Conservation (phyloP, 768 basidiomycete genomes). For the Termitomyces bulborhizus region DNA sequence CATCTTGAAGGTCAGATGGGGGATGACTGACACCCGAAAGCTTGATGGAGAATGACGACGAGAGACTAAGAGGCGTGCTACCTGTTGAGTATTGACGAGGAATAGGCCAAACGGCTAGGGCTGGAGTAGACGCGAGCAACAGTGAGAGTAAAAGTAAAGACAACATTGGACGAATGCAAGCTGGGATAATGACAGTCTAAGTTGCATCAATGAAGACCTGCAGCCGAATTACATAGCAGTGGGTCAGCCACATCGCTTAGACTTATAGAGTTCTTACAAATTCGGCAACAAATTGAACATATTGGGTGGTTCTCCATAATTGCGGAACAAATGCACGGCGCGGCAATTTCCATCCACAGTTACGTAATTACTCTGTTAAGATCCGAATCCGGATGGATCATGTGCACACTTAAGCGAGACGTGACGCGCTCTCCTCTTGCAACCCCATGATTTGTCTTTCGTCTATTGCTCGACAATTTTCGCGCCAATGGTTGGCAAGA, state of each 20-base stretch:
- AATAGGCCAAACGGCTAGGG: conserved; percentile 30
- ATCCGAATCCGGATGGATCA: neutral
- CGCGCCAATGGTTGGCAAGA: conserved; percentile 13
- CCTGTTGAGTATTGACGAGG: conserved; percentile 40
- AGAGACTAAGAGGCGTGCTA: conserved; percentile 28
- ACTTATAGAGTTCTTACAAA: too few species aligned
- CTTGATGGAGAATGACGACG: conserved; percentile 29
- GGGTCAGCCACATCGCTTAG: conserved; percentile 5
- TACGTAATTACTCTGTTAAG: too few species aligned
- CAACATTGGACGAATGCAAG: conserved; percentile 5
- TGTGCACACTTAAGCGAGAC: neutral
- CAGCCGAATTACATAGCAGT: neutral
- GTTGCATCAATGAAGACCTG: neutral
- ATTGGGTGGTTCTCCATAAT: too few species aligned
- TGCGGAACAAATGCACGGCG: too few species aligned
- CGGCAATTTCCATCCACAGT: too few species aligned
- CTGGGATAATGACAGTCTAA: neutral
- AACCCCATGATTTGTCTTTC: conserved; percentile 21
- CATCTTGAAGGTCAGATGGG: conserved; percentile 51
- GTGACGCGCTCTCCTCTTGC: conserved; percentile 16
- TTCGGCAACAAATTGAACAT: too few species aligned
- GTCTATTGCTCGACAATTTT: conserved; percentile 16
- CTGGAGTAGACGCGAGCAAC: conserved; percentile 17
- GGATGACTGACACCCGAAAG: conserved; percentile 37
- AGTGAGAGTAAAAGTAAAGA: conserved; percentile 9